Evolutionary conservation across 345 rosid species (phyloP).

Genomic region (sweet orange (Citrus sinensis)): DNA sequence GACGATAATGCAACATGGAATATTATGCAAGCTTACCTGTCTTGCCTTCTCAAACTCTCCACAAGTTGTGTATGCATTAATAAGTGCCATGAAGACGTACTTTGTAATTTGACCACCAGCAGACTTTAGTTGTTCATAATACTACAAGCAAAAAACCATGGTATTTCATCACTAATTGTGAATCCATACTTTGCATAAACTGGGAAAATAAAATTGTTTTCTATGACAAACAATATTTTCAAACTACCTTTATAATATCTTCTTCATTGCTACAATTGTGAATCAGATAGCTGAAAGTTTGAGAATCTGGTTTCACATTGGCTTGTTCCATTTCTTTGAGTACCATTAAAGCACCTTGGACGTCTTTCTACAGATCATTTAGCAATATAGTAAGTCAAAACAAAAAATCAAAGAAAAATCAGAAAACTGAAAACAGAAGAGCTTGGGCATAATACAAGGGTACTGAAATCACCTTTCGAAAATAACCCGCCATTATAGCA

Average conservation of each 20-base stretch:
- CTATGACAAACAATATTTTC: not conserved
- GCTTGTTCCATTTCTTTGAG: constrained; percentile 67
- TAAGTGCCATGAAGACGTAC: constrained; percentile 58
- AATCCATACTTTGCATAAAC: constrained; percentile 1
- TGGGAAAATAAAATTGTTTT: not conserved
- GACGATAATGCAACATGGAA: not conserved
- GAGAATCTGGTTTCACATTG: constrained; percentile 69
- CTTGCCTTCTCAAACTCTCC: constrained; percentile 83
- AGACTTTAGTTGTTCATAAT: constrained; percentile 42
- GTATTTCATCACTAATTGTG: not conserved
- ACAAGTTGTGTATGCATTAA: constrained; percentile 70
- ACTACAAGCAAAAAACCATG: constrained; percentile 38
- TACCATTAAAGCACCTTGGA: constrained; percentile 43
- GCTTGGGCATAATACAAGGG: not conserved
- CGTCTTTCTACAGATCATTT: constrained; percentile 52
- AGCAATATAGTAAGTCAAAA: constrained; percentile 2
- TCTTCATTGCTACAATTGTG: constrained; percentile 49
- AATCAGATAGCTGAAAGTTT: constrained; percentile 66
- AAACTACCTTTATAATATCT: constrained; percentile 59
- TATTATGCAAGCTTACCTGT: constrained; percentile 43
- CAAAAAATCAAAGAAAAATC: not conserved
- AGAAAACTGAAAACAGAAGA: constrained; percentile 1
- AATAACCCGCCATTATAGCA: constrained; percentile 69
- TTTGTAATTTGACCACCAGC: constrained; percentile 47
- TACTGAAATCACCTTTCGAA: constrained; percentile 58